Percentiles rank a stretch among this genome's conserved stretches.
Evolutionary conservation across 2,329 filamentous ascomycete species (phyloP).

Genomic region (Clarireedia sp.): DNA sequence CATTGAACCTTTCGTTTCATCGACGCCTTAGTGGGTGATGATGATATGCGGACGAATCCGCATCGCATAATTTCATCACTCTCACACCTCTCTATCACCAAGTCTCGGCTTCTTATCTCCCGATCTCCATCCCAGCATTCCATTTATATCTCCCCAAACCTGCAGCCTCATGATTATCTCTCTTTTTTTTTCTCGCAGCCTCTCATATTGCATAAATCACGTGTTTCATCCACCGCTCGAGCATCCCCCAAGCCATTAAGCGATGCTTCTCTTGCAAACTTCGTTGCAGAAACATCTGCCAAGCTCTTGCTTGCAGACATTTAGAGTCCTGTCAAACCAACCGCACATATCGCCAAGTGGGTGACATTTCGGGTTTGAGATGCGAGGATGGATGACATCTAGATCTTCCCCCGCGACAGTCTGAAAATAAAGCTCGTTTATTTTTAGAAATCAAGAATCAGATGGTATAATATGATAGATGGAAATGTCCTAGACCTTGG

Average conservation of each 20-base stretch:
- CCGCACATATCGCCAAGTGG: neutral
- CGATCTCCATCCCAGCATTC: neutral
- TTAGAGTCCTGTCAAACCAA: neutral
- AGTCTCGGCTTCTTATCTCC: no score
- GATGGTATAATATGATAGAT: neutral
- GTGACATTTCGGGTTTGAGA: neutral
- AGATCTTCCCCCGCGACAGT: neutral
- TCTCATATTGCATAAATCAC: neutral
- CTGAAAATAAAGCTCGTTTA: neutral
- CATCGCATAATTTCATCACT: no score
- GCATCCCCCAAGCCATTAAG: neutral
- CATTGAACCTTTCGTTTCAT: no score
- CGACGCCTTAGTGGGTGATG: no score
- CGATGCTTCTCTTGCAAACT: neutral
- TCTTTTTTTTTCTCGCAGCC: neutral
- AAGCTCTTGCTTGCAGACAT: neutral
- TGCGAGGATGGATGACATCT: neutral
- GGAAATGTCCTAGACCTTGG: neutral
- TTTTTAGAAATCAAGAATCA: neutral
- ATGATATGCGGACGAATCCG: no score
- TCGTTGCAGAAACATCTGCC: neutral
- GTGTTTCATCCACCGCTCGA: neutral
- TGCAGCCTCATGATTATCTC: neutral
- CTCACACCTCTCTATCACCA: no score
- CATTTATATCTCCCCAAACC: neutral